These are phyloP conservation scores for Diplodia scrobiculata DNA, from an alignment of 2,329 filamentous ascomycete species.

Conservation along the genomic window DNA sequence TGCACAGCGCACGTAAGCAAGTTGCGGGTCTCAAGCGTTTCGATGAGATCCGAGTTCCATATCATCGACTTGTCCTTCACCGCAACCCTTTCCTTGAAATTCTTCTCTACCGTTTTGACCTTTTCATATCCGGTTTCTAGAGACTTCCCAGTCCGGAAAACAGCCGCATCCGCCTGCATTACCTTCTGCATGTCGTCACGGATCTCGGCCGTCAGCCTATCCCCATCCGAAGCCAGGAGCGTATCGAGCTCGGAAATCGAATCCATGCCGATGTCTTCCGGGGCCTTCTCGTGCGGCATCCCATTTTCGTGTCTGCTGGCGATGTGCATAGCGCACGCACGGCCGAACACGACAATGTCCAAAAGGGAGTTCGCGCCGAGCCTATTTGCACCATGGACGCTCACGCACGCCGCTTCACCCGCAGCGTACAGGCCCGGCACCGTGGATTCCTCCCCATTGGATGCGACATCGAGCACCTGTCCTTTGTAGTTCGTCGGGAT, in stretches of 20 bases:
- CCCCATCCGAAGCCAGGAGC: slow-evolving; percentile 45
- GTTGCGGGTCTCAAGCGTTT: slow-evolving; percentile 53
- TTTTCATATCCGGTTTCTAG: slow-evolving; percentile 41
- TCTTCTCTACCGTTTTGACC: slow-evolving; percentile 43
- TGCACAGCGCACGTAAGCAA: slow-evolving; percentile 52
- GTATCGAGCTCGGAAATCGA: slow-evolving; percentile 43
- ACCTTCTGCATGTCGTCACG: slow-evolving; percentile 50
- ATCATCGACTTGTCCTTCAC: slow-evolving; percentile 51
- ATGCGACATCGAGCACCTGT: slow-evolving; percentile 49
- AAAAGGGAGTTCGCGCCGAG: slow-evolving; percentile 54
- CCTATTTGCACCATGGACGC: slow-evolving; percentile 54
- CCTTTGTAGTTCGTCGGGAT: slow-evolving; percentile 55
- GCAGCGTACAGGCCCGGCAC: slow-evolving; percentile 54
- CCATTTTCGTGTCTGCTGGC: slow-evolving; percentile 46
- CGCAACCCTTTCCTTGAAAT: slow-evolving; percentile 43
- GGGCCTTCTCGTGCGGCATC: slow-evolving; percentile 40
- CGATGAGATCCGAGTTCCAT: slow-evolving; percentile 55
- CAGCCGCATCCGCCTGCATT: slow-evolving; percentile 52
- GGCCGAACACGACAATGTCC: slow-evolving; percentile 55
- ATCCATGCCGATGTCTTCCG: slow-evolving; percentile 42
- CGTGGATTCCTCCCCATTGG: slow-evolving; percentile 45
- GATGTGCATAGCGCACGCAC: slow-evolving; percentile 50
- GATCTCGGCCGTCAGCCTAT: slow-evolving; percentile 44
- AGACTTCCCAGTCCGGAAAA: slow-evolving; percentile 50
- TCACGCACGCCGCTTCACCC: slow-evolving; percentile 54